Conservation (phyloP, 2,329 filamentous ascomycete species). For the Cordyceps farinosa region DNA sequence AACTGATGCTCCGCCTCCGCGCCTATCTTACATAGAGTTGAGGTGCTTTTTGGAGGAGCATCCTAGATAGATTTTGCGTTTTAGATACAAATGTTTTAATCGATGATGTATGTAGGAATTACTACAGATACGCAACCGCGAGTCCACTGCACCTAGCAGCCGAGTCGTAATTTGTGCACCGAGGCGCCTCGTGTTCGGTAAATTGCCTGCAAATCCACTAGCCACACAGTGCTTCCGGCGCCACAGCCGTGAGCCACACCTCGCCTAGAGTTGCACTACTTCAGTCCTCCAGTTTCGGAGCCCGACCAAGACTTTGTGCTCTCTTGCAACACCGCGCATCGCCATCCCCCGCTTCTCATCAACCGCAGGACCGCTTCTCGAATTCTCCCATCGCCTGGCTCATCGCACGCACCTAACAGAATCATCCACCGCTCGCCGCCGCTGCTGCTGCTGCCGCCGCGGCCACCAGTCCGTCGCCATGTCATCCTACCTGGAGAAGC, state of each 20-base stretch:
- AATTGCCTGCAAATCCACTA: background rate
- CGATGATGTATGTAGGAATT: conserved; percentile 14
- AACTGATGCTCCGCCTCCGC: conserved; percentile 17
- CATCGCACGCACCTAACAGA: background rate
- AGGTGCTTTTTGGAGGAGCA: background rate
- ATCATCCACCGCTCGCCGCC: background rate
- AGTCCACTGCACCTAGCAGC: background rate
- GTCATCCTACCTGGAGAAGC: conserved; percentile 62
- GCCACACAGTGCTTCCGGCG: background rate
- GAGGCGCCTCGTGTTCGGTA: background rate
- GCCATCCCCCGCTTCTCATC: conserved; percentile 4
- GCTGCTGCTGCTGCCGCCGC: conserved; percentile 9
- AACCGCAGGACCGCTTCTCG: background rate
- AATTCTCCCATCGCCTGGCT: background rate
- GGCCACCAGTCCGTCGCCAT: conserved; percentile 37
- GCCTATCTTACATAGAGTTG: background rate
- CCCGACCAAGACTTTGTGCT: background rate
- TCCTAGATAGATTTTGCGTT: conserved; percentile 8
- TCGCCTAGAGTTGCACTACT: background rate
- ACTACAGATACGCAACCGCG: background rate
- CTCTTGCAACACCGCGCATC: conserved; percentile 1
- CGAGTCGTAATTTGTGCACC: background rate
- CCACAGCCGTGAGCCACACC: conserved; percentile 8
- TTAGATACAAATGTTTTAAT: conserved; percentile 17
- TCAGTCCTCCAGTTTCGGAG: background rate